A percentile compares a stretch with the other conserved stretches of the same genome.
phyloP scores from a whole-genome alignment of 2,329 filamentous ascomycete genomes.

The Fusarium oxysporum region DNA sequence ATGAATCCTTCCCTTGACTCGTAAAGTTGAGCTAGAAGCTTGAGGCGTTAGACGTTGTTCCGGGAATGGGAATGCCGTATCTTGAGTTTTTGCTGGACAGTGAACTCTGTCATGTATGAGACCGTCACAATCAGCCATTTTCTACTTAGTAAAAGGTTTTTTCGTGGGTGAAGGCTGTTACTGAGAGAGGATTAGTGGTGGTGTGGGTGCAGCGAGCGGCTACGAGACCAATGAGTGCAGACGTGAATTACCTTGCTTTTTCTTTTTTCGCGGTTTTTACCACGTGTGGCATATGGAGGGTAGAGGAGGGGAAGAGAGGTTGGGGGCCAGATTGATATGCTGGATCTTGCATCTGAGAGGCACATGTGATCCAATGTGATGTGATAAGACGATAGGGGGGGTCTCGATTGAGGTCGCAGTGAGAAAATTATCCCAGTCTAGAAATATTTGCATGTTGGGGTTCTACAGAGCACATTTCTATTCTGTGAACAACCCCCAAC shows the following conservation, averaged over 20 bases:
- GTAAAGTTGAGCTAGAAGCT: background rate
- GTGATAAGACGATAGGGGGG: background rate
- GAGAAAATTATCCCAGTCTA: background rate
- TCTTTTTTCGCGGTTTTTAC: slow-evolving; percentile 1
- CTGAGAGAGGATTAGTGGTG: slow-evolving; percentile 12
- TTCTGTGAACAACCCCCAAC: background rate
- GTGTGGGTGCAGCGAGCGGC: slow-evolving; percentile 41
- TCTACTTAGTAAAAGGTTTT: background rate
- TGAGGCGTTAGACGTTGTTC: background rate
- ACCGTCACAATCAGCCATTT: background rate
- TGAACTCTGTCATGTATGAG: background rate
- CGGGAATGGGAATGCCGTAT: slow-evolving; percentile 1
- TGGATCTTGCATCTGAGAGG: slow-evolving; percentile 27
- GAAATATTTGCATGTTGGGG: background rate
- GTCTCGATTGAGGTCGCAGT: slow-evolving; percentile 24
- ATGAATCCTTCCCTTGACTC: background rate
- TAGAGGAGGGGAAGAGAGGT: slow-evolving; percentile 25
- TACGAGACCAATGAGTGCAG: slow-evolving; percentile 38
- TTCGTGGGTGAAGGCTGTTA: background rate
- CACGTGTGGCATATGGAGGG: slow-evolving; percentile 31
- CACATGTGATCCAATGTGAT: slow-evolving; percentile 16
- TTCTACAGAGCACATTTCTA: background rate
- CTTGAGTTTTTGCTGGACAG: background rate
- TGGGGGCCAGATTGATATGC: slow-evolving; percentile 36
- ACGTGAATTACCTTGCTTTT: slow-evolving; percentile 4